Evolutionary conservation across 305 asterid species (phyloP).

Genomic region (Fraxinus angustifolia): DNA sequence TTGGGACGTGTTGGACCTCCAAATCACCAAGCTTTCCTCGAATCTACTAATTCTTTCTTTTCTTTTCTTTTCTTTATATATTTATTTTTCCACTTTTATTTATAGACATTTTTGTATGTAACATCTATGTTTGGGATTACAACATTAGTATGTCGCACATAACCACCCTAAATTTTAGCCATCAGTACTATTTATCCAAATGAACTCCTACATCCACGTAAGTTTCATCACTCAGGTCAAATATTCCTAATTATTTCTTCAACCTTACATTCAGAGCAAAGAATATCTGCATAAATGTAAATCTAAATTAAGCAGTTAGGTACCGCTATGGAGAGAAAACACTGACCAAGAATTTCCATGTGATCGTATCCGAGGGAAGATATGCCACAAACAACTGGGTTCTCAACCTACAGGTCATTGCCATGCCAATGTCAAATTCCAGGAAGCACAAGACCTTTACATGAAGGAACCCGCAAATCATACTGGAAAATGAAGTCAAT

Average conservation of each 20-base stretch:
- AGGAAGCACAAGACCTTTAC: slow-evolving; percentile 14
- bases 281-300: not conserved
- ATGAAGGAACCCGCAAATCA: slow-evolving; percentile 7
- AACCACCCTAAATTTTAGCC: not conserved
- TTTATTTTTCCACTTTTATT: not conserved
- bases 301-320: slow-evolving; percentile 23
- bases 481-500: not conserved
- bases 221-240: not conserved
- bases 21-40: not conserved
- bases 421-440: slow-evolving; percentile 31
- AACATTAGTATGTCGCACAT: not conserved
- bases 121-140: not conserved
- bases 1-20: not conserved
- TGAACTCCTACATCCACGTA: not conserved
- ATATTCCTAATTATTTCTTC: slow-evolving; percentile 4
- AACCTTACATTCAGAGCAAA: slow-evolving; percentile 15
- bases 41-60: not conserved
- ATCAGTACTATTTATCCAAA: not conserved
- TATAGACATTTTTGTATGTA: not conserved
- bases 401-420: slow-evolving; percentile 47
- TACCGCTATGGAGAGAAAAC: slow-evolving; percentile 37
- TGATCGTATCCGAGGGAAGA: slow-evolving; percentile 82
- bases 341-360: slow-evolving; percentile 97
- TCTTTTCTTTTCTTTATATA: no score
- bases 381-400: slow-evolving; percentile 73